Evolutionary conservation across 2,329 filamentous ascomycete genomes (phyloP).

Genomic region (Stagonosporopsis tanaceti): DNA sequence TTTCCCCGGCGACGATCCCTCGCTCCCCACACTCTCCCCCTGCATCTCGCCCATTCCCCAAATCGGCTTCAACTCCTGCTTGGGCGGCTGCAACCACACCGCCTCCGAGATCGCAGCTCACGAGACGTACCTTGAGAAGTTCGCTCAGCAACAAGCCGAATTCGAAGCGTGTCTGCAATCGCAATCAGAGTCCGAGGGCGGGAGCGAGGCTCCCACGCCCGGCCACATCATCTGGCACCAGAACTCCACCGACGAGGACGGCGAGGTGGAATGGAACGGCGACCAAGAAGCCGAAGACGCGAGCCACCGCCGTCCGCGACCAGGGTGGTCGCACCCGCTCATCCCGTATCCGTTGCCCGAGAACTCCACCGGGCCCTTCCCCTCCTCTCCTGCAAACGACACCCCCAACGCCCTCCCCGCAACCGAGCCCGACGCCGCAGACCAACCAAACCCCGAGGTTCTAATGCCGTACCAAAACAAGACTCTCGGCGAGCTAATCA

Average conservation of each 20-base stretch:
- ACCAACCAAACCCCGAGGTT: neutral
- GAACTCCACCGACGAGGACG: neutral
- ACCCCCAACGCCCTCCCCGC: neutral
- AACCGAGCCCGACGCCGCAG: neutral
- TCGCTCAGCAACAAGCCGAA: conserved; percentile 1
- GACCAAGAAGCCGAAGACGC: conserved; percentile 8
- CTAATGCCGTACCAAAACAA: conserved; percentile 13
- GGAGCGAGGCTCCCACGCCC: neutral
- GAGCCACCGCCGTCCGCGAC: conserved; percentile 4
- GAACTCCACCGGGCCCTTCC: conserved; percentile 7
- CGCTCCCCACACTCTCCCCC: neutral
- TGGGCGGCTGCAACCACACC: conserved; percentile 12
- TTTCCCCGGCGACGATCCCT: neutral
- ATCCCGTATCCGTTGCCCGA: conserved; percentile 5
- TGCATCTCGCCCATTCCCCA: conserved; percentile 10
- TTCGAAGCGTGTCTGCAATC: conserved; percentile 2
- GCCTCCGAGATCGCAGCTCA: conserved; percentile 9
- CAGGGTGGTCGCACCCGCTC: conserved; percentile 1
- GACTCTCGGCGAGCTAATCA: conserved; percentile 13
- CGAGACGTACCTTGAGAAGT: conserved; percentile 2
- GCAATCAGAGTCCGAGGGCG: neutral
- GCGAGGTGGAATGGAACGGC: neutral
- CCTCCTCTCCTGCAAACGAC: neutral
- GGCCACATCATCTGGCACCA: neutral
- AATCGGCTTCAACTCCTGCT: conserved; percentile 13